Conservation (phyloP, 768 basidiomycete species). For the Serendipita sp. region DNA sequence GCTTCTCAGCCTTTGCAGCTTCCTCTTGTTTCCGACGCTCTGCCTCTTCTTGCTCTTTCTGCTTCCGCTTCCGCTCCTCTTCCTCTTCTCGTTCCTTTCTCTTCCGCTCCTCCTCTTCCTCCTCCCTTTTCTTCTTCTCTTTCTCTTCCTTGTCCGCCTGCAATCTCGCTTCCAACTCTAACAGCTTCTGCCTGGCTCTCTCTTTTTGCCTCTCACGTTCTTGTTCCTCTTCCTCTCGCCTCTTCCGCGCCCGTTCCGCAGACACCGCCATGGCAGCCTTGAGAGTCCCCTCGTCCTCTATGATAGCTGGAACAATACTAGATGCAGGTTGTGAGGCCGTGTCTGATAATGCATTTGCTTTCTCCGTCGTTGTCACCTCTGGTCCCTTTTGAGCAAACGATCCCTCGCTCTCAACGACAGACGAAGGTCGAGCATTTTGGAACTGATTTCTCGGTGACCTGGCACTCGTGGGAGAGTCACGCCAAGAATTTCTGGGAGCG, state of each 20-base stretch:
- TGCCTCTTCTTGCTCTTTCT: conserved; percentile 9
- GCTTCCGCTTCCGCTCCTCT: neutral
- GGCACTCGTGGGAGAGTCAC: neutral
- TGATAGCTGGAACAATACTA: neutral
- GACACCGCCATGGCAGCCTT: conserved; percentile 51
- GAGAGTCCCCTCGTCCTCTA: conserved; percentile 16
- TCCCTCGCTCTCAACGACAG: neutral
- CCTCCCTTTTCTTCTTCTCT: conserved; percentile 47
- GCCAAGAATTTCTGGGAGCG: neutral
- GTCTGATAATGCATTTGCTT: no score
- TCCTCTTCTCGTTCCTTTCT: conserved; percentile 9
- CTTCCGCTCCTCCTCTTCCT: conserved; percentile 10
- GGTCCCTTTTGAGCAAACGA: neutral
- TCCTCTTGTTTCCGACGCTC: neutral
- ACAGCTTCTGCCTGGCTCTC: conserved; percentile 57
- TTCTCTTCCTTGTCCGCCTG: conserved; percentile 8
- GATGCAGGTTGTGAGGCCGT: neutral
- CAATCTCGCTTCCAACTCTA: conserved; percentile 17
- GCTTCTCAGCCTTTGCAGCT: neutral
- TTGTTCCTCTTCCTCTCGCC: conserved; percentile 69
- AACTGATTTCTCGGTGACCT: neutral
- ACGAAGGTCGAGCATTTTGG: neutral
- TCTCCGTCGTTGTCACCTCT: no score
- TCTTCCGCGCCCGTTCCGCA: conserved; percentile 65
- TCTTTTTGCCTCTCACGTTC: conserved; percentile 67